A percentile compares a stretch with the other conserved stretches of the same genome.
Conservation (phyloP, 2,329 filamentous ascomycete genomes). For the Fusarium zealandicum region DNA sequence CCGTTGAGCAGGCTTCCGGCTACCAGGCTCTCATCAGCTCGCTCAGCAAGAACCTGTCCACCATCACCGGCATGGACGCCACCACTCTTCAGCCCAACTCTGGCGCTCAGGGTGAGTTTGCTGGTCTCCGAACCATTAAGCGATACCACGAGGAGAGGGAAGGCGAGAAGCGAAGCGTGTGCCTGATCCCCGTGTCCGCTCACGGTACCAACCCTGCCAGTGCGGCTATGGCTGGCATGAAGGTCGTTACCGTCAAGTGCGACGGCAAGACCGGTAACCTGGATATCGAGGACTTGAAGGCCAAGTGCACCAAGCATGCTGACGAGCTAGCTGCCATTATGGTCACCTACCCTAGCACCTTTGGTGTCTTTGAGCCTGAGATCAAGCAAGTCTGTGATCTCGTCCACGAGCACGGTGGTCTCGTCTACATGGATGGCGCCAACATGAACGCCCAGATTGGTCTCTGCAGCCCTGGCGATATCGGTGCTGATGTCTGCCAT, state of each 20-base stretch:
- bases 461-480: conserved; percentile 90
- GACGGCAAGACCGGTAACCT: conserved; percentile 87
- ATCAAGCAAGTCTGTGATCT: conserved; percentile 86
- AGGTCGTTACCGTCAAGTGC: conserved; percentile 90
- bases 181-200: conserved; percentile 91
- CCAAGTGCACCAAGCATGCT: conserved; percentile 87
- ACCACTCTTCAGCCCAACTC: conserved; percentile 95
- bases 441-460: conserved; percentile 99
- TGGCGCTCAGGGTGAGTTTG: conserved; percentile 93
- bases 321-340: conserved; percentile 91
- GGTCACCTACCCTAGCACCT: conserved; percentile 96
- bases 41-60: conserved; percentile 76
- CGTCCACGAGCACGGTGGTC: conserved; percentile 86
- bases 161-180: conserved; percentile 79
- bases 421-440: conserved; percentile 99
- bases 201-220: conserved; percentile 97
- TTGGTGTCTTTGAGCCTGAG: conserved; percentile 90
- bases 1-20: conserved; percentile 68
- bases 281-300: conserved; percentile 85
- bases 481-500: conserved; percentile 97
- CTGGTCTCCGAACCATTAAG: conserved; percentile 86
- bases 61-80: conserved; percentile 88
- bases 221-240: conserved; percentile 95
- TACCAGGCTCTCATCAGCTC: conserved; percentile 75
- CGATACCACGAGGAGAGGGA: conserved; percentile 73